Base-by-base conservation (phyloP, 345 rosid genomes). In the Moringa oleifera region DNA sequence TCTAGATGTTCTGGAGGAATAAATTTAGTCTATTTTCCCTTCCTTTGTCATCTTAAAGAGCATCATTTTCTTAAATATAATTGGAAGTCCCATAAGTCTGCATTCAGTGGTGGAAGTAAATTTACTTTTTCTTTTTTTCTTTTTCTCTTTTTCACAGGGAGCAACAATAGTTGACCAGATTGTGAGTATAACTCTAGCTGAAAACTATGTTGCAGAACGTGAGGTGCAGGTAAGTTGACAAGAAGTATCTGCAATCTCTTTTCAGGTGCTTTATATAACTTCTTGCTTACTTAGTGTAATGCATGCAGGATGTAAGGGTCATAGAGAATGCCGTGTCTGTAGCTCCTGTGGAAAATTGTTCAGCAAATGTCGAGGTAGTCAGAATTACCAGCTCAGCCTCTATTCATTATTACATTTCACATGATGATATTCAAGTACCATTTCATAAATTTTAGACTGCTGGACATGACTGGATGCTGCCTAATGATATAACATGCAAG, bases 111-210 rank as follows among this genome's bases (percentile, higher is more conserved):
- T n/a, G n/a, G n/a, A n/a, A n/a, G n/a, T n/a, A n/a, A n/a, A n/a
- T n/a, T n/a, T n/a, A n/a, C n/a, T n/a, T n/a, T n/a, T n/a, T n/a
- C n/a, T n/a, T n/a, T n/a, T n/a, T n/a, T n/a, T n/a, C n/a, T 28
- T 28, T 28, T 3, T 28, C 3, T 28, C 59, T 55, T 11, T 67
- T 11, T 33, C 79, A 63, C 79, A 94, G 99, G 96, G 97, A 57
- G 97, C 99, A 49, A 94, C 99, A 45, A 80, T 94, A 28, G 85
- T 94, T 13, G 99, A 94, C 80, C 81, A 73, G 68, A 80, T 88
- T 15, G 97, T 94, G 66, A 82, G 63, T 18, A 86, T 94, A 72
- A 78, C 68, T 60, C 74, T 68, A 18, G 96, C 81, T 0, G 86
- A 90, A 70, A 69, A 86, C 75, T 90, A 90, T 74, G 78, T 72